These are phyloP conservation scores for Rosa chinensis DNA, from an alignment of 306 rosid species.

Conservation along the genomic window DNA sequence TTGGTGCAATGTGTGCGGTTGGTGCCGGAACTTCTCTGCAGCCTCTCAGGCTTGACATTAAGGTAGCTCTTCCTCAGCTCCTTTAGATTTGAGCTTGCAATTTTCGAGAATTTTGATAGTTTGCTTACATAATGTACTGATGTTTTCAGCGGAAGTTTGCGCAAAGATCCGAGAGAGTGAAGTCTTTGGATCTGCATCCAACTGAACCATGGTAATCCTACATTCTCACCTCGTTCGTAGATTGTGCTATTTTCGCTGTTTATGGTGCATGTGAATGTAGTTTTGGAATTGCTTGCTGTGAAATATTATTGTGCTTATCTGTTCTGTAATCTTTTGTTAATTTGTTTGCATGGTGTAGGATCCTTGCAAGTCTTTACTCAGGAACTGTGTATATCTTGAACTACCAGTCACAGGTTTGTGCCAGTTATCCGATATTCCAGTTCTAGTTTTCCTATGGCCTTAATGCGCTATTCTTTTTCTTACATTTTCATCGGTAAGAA, in stretches of 20 bases:
- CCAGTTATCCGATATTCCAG: background rate
- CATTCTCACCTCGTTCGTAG: background rate
- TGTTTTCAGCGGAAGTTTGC: constrained; percentile 32
- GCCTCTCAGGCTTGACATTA: constrained; percentile 42
- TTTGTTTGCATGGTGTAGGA: constrained; percentile 47
- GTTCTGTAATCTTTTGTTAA: too few relatives aligned
- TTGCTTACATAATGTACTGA: constrained; percentile 1
- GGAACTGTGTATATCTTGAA: constrained; percentile 95
- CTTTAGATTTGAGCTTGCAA: constrained; percentile 3
- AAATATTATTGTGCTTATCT: background rate
- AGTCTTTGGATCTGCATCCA: constrained; percentile 44
- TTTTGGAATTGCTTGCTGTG: background rate
- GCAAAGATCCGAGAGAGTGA: constrained; percentile 36
- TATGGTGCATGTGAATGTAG: background rate
- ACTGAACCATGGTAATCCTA: constrained; percentile 37
- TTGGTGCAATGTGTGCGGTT: background rate
- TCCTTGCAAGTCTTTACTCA: constrained; percentile 90
- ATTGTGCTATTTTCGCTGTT: background rate
- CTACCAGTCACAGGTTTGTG: constrained; percentile 87
- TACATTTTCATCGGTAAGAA: background rate
- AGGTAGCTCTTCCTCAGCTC: constrained; percentile 15
- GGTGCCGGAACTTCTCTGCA: constrained; percentile 16
- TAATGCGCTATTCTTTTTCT: background rate
- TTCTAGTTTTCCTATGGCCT: background rate
- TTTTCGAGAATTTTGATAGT: background rate